Percentiles rank a stretch among this genome's conserved stretches.
phyloP scores from a whole-genome alignment of 495 filamentous ascomycete species.

The Neurospora sp. region DNA sequence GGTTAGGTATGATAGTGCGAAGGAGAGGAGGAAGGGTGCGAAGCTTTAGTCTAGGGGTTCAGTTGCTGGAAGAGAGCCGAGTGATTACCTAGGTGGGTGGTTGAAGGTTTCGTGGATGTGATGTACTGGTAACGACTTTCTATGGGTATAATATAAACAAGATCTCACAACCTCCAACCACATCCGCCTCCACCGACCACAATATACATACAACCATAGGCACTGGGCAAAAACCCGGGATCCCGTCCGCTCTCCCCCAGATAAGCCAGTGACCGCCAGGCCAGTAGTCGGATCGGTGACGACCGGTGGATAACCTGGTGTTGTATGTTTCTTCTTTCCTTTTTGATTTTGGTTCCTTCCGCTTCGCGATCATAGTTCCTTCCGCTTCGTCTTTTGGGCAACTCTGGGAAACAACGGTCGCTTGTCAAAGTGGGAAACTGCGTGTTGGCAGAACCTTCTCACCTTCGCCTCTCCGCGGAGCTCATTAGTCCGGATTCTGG shows the following conservation, averaged over 20 bases:
- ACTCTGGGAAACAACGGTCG: background rate
- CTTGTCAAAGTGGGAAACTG: background rate
- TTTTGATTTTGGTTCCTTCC: background rate
- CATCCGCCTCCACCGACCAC: background rate
- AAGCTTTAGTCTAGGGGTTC: constrained; percentile 18
- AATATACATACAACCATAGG: background rate
- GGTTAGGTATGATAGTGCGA: constrained; percentile 55
- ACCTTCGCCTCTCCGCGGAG: background rate
- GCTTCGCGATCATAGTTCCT: background rate
- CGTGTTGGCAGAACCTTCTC: background rate
- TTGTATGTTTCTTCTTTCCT: background rate
- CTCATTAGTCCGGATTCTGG: background rate
- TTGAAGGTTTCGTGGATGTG: background rate
- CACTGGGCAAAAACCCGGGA: constrained; percentile 28
- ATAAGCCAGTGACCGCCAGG: constrained; percentile 17
- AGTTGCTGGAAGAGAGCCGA: background rate
- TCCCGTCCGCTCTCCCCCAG: constrained; percentile 44
- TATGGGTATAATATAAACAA: background rate
- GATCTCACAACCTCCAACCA: background rate
- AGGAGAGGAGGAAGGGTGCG: constrained; percentile 5
- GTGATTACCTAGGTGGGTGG: background rate
- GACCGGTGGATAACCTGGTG: background rate
- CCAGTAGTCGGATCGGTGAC: background rate
- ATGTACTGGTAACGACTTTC: background rate
- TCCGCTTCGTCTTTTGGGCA: background rate